Base-by-base conservation (phyloP, 2,329 filamentous ascomycete genomes). In the Dothideomycetes sp. region DNA sequence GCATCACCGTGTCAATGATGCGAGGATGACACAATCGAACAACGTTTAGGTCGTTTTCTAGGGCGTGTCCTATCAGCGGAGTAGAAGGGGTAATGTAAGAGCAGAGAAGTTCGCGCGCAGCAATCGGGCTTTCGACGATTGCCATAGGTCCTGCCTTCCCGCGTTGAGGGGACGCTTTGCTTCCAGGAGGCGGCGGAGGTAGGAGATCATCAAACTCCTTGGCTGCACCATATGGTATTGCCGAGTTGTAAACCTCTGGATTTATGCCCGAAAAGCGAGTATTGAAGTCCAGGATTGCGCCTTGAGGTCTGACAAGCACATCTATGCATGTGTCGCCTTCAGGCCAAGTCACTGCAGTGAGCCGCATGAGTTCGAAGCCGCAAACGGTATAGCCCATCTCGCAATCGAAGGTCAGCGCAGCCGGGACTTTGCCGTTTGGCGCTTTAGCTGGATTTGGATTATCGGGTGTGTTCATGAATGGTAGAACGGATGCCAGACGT, bases 311-410 rank as follows among this genome's bases (percentile, higher is more conserved):
- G 5, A 96, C 88, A 0, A 96, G 72, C 0, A 94, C 72, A 54
- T 98, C 91, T 4, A 96, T 65, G 0, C 98, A 60, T 38, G 73
- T 71, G 38, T 79, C 73, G 15, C 84, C 83, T 7, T 71, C 66
- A 0, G 89, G 89, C 88, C 91, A 98, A 8, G 81, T 77, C 3
- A 89, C 81, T 4, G 84, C 88, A 0, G 91, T 96, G 3, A 98
- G 62, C 7, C 91, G 84, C 41, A 96, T 80, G 14, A 98, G 72
- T 58, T 98, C 91, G 47, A 96, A 66, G 0, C 93, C 91, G 36
- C 81, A 62, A 1, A 84, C 84, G 0, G 93, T 98, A 55, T 94
- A 96, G 4, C 84, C 85, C 91, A 98, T 98, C 57, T 98, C 91
- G 53, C 91, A 96, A 58, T 98, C 91, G 52, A 98, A 89, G 47